Conservation (phyloP, 2,329 filamentous ascomycete genomes). For the Xylaria sp. region DNA sequence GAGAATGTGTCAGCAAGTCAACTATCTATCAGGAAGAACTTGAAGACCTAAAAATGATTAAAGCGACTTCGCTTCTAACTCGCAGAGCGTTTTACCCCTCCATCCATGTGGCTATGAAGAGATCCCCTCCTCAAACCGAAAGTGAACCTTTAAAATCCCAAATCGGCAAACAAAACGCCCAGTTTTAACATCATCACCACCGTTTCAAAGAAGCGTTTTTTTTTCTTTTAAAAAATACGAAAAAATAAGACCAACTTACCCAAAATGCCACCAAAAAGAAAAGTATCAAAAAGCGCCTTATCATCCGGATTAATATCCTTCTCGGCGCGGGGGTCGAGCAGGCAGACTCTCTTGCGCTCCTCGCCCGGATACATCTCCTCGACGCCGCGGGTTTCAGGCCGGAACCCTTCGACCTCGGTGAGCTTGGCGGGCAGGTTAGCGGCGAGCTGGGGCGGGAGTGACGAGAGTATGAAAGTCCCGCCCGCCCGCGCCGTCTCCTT, state of each 20-base stretch:
- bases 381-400: constrained; percentile 79
- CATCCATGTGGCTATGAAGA: not conserved
- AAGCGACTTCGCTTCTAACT: not conserved
- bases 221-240: not conserved
- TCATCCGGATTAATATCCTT: constrained; percentile 87
- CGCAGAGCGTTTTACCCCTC: too few species aligned
- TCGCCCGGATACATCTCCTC: constrained; percentile 75
- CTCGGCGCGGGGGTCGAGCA: constrained; percentile 86
- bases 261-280: constrained; percentile 94
- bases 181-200: not conserved
- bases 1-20: constrained; percentile 9
- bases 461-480: constrained; percentile 82
- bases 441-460: constrained; percentile 75
- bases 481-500: constrained; percentile 76
- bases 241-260: constrained; percentile 63
- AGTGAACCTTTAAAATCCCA: not conserved
- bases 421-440: constrained; percentile 71
- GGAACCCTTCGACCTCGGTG: constrained; percentile 68
- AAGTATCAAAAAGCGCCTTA: constrained; percentile 84
- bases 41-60: not conserved
- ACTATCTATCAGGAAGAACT: not conserved
- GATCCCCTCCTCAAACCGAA: not conserved
- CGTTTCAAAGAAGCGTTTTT: too few species aligned
- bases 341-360: constrained; percentile 80
- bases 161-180: not conserved